Evolutionary conservation across 768 basidiomycete genomes (phyloP), one percentile per base, ranked within the genome.

Genomic region (Sistotremastrum niveocremeum): DNA sequence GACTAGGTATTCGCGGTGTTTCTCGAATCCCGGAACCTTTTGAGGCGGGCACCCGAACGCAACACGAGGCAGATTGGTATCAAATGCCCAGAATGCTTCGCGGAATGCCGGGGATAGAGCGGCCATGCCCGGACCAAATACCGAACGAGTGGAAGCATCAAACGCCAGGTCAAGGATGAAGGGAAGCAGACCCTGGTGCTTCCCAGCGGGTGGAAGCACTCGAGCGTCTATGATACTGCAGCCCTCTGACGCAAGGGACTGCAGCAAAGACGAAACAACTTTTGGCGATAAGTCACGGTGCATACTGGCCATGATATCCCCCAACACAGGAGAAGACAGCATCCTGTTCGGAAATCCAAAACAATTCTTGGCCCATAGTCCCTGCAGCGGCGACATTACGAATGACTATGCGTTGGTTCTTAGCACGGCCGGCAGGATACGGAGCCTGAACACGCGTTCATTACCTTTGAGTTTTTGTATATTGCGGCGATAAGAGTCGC

Each of bases 41-140:
- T 20, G 20, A 20, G 20, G 20, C 20, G 20, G 20, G 20, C 20
- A 20, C 20, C 20, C 20, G 20, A 20, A 20, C 20, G 20, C 20
- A 20, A 20, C 20, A 20, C 20, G 20, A 56, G 29, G 7, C 42
- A 41, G 20, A 51, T 46, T 2, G 43, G 42, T 10, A 57, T 40
- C 2, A 57, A 34, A 29, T 41, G 51, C 20, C 20, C 20, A 20
- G 41, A 59, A 55, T 2, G 35, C 44, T 12, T 50, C 48, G 48
- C 57, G 56, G 39, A 59, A 60, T 6, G 39, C 44, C 28, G 28
- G 30, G 45, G 59, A 60, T 5, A 28, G 20, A 6, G 50, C 50
- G 6, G 56, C 54, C 40, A 59, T 57, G 4, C 34, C 6, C 12
- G 39, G 8, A 10, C 59, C 57, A 31, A 59, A 56, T 5, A 54